These are phyloP conservation scores for Asterophora lycoperdoides DNA, from an alignment of 768 basidiomycete species.

Conservation along the genomic window DNA sequence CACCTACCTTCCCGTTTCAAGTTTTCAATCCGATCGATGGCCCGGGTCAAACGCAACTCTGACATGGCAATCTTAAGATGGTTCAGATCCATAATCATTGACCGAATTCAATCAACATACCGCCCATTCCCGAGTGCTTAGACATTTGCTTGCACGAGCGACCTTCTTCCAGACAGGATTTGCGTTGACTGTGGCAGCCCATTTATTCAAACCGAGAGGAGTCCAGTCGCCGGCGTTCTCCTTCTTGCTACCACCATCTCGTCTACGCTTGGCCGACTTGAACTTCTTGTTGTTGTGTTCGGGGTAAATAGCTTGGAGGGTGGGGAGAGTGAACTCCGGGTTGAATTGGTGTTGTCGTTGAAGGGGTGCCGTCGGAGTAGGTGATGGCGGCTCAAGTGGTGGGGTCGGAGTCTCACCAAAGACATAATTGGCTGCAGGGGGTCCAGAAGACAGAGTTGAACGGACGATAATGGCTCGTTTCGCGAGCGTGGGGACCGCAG, in stretches of 20 bases:
- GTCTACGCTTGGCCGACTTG: constrained; percentile 31
- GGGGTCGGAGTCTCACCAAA: constrained; percentile 5
- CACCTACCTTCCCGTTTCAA: constrained; percentile 79
- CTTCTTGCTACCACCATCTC: constrained; percentile 34
- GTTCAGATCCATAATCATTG: not conserved
- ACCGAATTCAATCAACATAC: constrained; percentile 41
- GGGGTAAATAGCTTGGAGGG: constrained; percentile 47
- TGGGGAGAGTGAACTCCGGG: constrained; percentile 51
- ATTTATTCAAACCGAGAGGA: constrained; percentile 62
- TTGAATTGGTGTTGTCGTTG: constrained; percentile 38
- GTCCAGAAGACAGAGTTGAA: constrained; percentile 6
- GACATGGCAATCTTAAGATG: constrained; percentile 62
- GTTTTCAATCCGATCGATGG: constrained; percentile 79
- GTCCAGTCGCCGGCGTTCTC: constrained; percentile 44
- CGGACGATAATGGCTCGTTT: constrained; percentile 11
- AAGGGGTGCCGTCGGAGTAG: constrained; percentile 11
- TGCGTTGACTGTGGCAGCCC: constrained; percentile 69
- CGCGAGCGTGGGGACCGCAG: not conserved
- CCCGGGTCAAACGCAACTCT: constrained; percentile 73
- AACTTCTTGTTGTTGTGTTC: constrained; percentile 45
- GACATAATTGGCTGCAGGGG: constrained; percentile 6
- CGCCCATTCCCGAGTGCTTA: constrained; percentile 79
- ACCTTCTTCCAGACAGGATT: constrained; percentile 76
- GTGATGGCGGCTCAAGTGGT: constrained; percentile 6
- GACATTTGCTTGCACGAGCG: constrained; percentile 66